Evolutionary conservation across 352 stramenopile genomes (phyloP).

Genomic region (Pythium plurisporium): DNA sequence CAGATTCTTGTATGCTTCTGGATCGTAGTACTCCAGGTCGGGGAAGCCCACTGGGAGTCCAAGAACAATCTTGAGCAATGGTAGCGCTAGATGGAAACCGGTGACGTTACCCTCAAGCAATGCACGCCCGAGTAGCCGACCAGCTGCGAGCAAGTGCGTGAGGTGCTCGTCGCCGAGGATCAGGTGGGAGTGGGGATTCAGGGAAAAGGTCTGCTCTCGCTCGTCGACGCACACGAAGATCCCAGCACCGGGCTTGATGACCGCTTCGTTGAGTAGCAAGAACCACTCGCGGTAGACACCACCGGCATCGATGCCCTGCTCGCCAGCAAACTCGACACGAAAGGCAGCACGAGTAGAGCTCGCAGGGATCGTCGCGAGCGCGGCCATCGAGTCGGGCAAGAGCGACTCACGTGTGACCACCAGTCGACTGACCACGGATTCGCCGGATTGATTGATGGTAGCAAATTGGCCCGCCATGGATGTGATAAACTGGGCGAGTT

Average conservation of each 20-base stretch:
- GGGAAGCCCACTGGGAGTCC: constrained; percentile 87
- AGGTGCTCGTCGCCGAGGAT: constrained; percentile 30
- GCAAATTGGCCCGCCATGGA: constrained; percentile 4
- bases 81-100: constrained; percentile 82
- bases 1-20: constrained; percentile 27
- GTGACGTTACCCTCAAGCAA: constrained; percentile 81
- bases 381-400: constrained; percentile 8
- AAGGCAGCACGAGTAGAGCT: constrained; percentile 38
- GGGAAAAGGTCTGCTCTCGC: constrained; percentile 30
- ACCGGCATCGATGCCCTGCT: constrained; percentile 55
- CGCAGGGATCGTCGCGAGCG: constrained; percentile 12
- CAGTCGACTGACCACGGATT: not conserved
- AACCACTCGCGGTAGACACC: constrained; percentile 71
- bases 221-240: constrained; percentile 28
- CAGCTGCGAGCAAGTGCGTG: constrained; percentile 26
- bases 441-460: constrained; percentile 3
- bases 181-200: constrained; percentile 29
- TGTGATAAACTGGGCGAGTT: constrained; percentile 13
- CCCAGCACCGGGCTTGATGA: constrained; percentile 23
- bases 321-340: constrained; percentile 57
- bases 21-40: constrained; percentile 74
- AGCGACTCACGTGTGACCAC: constrained; percentile 1
- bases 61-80: constrained; percentile 93
- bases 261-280: constrained; percentile 32
- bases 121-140: constrained; percentile 25